Evolutionary conservation across 352 stramenopile genomes (phyloP).

Genomic region (Globisporangium irregulare): DNA sequence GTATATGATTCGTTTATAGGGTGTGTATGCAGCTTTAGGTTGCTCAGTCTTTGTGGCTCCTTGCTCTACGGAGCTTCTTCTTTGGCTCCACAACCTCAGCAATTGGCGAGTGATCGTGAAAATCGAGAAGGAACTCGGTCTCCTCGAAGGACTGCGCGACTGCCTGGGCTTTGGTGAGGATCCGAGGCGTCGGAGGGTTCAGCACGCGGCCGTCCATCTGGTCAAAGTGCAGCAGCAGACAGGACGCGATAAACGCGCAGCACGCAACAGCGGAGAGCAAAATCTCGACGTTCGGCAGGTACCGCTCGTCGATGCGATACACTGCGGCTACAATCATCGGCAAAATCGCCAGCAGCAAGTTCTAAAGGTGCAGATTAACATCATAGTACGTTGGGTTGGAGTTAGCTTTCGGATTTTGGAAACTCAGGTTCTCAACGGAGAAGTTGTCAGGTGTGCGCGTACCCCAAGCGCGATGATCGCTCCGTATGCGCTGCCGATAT

Average conservation of each 20-base stretch:
- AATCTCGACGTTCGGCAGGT: slow-evolving; percentile 37
- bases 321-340: slow-evolving; percentile 38
- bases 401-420: not conserved
- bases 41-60: slow-evolving; percentile 1
- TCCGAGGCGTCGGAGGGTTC: slow-evolving; percentile 28
- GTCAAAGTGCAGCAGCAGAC: slow-evolving; percentile 25
- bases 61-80: not conserved
- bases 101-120: slow-evolving; percentile 4
- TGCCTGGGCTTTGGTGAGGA: slow-evolving; percentile 20
- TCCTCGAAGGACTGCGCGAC: slow-evolving; percentile 18
- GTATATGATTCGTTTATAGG: slow-evolving; percentile 11
- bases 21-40: not conserved
- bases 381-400: not conserved
- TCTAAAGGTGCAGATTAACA: slow-evolving; percentile 22
- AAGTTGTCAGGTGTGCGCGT: not conserved
- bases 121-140: slow-evolving; percentile 18
- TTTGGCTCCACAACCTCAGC: slow-evolving; percentile 1
- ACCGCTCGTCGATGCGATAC: slow-evolving; percentile 33
- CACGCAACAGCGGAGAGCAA: slow-evolving; percentile 25
- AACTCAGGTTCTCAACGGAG: not conserved
- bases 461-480: slow-evolving; percentile 69
- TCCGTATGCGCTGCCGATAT: slow-evolving; percentile 78
- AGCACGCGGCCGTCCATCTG: slow-evolving; percentile 25
- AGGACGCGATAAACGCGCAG: slow-evolving; percentile 23
- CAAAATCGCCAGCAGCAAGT: slow-evolving; percentile 39